A percentile compares a stretch with the other conserved stretches of the same genome.
These are phyloP conservation scores for Aphanomyces stellatus DNA, from an alignment of 352 stramenopile species.

Conservation along the genomic window DNA sequence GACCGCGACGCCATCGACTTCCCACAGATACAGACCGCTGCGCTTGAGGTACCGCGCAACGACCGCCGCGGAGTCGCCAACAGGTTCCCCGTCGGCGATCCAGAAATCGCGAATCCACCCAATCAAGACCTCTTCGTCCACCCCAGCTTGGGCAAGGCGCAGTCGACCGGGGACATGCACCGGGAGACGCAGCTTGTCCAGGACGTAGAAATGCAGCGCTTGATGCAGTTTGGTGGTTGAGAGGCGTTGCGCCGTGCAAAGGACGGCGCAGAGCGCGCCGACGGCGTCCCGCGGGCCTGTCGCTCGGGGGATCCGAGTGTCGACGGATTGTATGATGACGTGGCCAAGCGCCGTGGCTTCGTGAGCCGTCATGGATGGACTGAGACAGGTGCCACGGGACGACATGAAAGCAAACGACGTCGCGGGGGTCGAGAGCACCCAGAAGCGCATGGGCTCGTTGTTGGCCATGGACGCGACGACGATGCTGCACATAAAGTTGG, in stretches of 20 bases:
- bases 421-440: neutral
- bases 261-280: neutral
- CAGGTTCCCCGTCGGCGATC: too few species aligned
- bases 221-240: too few species aligned
- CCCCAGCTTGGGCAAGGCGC: neutral
- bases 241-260: too few species aligned
- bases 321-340: neutral
- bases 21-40: slow-evolving; percentile 1
- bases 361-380: neutral
- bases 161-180: neutral
- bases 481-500: neutral
- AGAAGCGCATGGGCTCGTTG: neutral
- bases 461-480: neutral
- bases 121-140: neutral
- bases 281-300: neutral
- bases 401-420: neutral
- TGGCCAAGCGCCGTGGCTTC: neutral
- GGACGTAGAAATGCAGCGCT: too few species aligned
- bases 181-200: too few species aligned
- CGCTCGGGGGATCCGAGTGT: neutral
- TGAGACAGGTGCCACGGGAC: neutral
- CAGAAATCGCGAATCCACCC: neutral
- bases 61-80: neutral
- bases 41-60: neutral
- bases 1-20: neutral